Conservation (phyloP, 441 rosid genomes). For the Eruca vesicaria region DNA sequence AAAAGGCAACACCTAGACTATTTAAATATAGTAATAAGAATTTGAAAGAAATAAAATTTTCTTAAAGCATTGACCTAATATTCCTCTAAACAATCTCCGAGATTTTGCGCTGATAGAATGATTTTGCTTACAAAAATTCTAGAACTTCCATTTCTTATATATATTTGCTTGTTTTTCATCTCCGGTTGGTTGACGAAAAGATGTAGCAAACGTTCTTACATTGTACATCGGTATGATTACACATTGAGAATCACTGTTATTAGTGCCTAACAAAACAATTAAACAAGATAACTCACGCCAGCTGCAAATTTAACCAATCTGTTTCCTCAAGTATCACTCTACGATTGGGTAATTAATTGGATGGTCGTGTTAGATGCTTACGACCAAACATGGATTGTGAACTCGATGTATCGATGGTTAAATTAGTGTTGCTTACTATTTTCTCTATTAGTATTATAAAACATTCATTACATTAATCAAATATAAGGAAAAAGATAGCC, state of each 20-base stretch:
- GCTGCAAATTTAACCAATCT: constrained; percentile 5
- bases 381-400: background rate
- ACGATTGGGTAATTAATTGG: background rate
- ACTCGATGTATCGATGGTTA: background rate
- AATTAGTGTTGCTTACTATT: background rate
- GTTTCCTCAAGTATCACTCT: background rate
- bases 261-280: constrained; percentile 4
- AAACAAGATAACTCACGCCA: constrained; percentile 5
- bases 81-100: no score
- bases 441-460: background rate
- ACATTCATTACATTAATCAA: background rate
- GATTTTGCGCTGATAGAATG: no score
- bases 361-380: background rate
- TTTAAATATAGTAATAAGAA: no score
- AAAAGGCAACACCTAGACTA: no score
- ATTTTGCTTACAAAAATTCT: no score
- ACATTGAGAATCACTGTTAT: background rate
- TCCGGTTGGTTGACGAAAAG: background rate
- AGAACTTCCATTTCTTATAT: no score
- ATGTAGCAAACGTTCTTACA: background rate
- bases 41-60: no score
- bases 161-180: background rate
- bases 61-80: no score
- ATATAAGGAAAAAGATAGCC: background rate
- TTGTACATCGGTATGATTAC: background rate